Conservation (phyloP, 2,329 filamentous ascomycete species). For the Fusarium austroafricanum region DNA sequence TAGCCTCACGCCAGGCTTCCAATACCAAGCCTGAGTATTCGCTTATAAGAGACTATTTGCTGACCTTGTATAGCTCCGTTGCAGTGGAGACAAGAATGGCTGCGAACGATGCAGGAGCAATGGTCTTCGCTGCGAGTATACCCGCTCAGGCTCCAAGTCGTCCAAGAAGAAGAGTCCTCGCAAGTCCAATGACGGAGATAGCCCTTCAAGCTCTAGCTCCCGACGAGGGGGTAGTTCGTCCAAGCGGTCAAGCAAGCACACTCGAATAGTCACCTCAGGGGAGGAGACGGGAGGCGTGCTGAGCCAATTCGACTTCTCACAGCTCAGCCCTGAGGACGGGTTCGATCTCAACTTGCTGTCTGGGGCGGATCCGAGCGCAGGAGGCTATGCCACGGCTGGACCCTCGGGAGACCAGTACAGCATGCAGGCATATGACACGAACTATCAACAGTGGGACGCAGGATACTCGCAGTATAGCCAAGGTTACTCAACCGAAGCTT, state of each 20-base stretch:
- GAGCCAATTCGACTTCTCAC: slow-evolving; percentile 46
- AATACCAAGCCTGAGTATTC: slow-evolving; percentile 8
- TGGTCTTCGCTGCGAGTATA: slow-evolving; percentile 51
- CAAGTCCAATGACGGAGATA: slow-evolving; percentile 39
- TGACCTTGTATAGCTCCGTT: slow-evolving; percentile 49
- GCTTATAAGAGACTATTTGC: slow-evolving; percentile 7
- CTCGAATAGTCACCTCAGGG: slow-evolving; percentile 23
- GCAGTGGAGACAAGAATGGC: slow-evolving; percentile 54
- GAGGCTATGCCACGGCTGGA: slow-evolving; percentile 41
- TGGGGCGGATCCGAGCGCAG: slow-evolving; percentile 33
- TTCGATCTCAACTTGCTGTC: slow-evolving; percentile 46
- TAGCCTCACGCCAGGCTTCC: neutral
- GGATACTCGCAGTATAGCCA: slow-evolving; percentile 39
- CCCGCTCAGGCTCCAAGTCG: slow-evolving; percentile 45
- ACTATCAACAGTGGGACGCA: slow-evolving; percentile 36
- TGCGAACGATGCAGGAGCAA: slow-evolving; percentile 51
- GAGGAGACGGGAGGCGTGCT: slow-evolving; percentile 43
- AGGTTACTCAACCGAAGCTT: slow-evolving; percentile 33
- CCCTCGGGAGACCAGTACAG: slow-evolving; percentile 36
- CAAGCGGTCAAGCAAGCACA: slow-evolving; percentile 39
- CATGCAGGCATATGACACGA: slow-evolving; percentile 22
- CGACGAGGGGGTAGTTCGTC: slow-evolving; percentile 38
- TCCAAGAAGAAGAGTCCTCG: slow-evolving; percentile 47
- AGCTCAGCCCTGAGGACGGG: slow-evolving; percentile 48
- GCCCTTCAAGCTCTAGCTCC: slow-evolving; percentile 35